Evolutionary conservation across 2,329 filamentous ascomycete species (phyloP).

Genomic region (Cladorrhinum sp.): DNA sequence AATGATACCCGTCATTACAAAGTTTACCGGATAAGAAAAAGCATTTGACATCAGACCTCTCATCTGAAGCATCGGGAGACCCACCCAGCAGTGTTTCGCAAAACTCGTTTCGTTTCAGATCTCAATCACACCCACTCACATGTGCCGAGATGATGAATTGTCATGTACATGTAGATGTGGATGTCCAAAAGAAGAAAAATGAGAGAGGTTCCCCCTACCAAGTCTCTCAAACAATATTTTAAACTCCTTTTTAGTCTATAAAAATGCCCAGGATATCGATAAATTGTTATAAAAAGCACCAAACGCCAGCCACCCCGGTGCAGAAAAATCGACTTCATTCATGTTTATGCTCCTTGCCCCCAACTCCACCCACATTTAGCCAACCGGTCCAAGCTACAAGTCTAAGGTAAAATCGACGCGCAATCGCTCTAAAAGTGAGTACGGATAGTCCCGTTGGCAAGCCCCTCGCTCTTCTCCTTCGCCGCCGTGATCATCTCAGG

Average conservation of each 20-base stretch:
- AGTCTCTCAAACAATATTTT: background rate
- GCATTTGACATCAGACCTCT: background rate
- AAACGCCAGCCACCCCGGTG: background rate
- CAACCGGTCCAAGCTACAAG: background rate
- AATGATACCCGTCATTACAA: background rate
- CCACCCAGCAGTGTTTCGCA: slow-evolving; percentile 4
- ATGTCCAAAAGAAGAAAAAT: background rate
- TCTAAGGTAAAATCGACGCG: background rate
- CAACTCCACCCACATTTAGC: background rate
- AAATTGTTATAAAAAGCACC: background rate
- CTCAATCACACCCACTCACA: background rate
- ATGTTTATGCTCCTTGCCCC: background rate
- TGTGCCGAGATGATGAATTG: slow-evolving; percentile 3
- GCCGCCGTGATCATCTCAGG: slow-evolving; percentile 34
- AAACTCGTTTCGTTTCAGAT: slow-evolving; percentile 23
- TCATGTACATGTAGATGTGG: slow-evolving; percentile 12
- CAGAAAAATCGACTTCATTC: background rate
- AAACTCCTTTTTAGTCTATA: background rate
- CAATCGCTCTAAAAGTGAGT: background rate
- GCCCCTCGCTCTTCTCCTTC: slow-evolving; percentile 27
- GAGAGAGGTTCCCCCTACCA: background rate
- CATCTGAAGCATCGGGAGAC: background rate
- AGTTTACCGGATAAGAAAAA: background rate
- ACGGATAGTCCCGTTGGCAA: background rate
- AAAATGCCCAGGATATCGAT: background rate